Evolutionary conservation across 176 grass and related monocot species (phyloP).

Genomic region (Cenchrus purpureus): DNA sequence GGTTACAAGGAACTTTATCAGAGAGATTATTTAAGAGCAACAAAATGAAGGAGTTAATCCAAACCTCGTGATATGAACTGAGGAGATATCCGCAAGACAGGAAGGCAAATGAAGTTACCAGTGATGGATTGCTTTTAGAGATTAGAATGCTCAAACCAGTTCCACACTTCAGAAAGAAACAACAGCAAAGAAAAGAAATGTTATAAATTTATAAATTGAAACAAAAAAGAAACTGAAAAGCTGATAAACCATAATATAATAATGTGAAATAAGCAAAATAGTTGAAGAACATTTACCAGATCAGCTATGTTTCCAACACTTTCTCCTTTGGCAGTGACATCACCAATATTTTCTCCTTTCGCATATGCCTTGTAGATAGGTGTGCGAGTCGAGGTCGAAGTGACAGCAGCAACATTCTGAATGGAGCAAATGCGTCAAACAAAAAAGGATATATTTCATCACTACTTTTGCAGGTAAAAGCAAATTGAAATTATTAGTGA

Average conservation of each 20-base stretch:
- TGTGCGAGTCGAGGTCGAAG: slow-evolving; percentile 81
- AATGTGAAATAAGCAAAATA: background rate
- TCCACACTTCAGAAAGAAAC: slow-evolving; percentile 71
- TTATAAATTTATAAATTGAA: slow-evolving; percentile 1
- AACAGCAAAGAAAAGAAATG: slow-evolving; percentile 1
- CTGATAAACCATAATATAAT: slow-evolving; percentile 4
- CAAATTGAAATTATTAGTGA: background rate
- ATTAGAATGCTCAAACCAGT: slow-evolving; percentile 97
- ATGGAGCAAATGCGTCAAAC: slow-evolving; percentile 21
- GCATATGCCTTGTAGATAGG: slow-evolving; percentile 92
- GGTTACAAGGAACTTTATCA: slow-evolving; percentile 12
- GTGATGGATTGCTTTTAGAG: slow-evolving; percentile 90
- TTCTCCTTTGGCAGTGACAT: slow-evolving; percentile 93
- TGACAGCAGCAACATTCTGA: slow-evolving; percentile 94
- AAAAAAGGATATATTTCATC: background rate
- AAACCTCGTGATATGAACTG: slow-evolving; percentile 97
- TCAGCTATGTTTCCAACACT: slow-evolving; percentile 86
- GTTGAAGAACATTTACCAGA: slow-evolving; percentile 54
- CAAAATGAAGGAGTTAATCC: slow-evolving; percentile 29
- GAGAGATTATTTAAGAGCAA: slow-evolving; percentile 11
- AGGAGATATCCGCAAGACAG: slow-evolving; percentile 91
- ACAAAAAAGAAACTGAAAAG: background rate
- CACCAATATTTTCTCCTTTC: slow-evolving; percentile 89
- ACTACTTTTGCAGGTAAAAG: slow-evolving; percentile 27
- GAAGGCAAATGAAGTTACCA: slow-evolving; percentile 85